Base-by-base conservation (phyloP, 352 stramenopile species). In the Globisporangium cylindrosporum region DNA sequence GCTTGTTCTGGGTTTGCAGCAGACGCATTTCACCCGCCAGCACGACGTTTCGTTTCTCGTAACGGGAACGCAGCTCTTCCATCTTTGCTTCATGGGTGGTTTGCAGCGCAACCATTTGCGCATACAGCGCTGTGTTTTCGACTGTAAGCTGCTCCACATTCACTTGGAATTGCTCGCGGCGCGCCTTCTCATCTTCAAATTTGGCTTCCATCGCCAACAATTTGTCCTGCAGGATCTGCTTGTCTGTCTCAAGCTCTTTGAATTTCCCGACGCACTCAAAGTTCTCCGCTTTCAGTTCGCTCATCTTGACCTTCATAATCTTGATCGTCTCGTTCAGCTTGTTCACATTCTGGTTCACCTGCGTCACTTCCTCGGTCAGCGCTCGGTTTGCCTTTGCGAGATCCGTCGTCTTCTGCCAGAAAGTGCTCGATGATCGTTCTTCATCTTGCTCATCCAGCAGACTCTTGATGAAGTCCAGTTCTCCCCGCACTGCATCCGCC, bases 331-430 rank as follows among this genome's bases (percentile, higher is more conserved):
- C 84, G 62, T 83, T 81, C n/a, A 93, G 62, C 36, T 88, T 90
- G 27, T 80, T 77, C 20, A 89, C 73, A 2, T 74, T 88, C 59
- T 91, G 87, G 62, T 89, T 82, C 0, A 81, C 68, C 27, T 88
- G 75, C 6, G 80, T 80, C 29, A 93, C 72, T 34, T 94, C 84
- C 63, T 94, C 86, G 0, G 83, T 90, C 53, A 95, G 64, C 49
- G 71, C 73, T 7, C 88, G 84, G 53, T 95, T 95, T 61, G 92
- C 77, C 66, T 90, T 91, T 12, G 86, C 85, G 55, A 95, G 68
- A 58, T 95, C 88, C 0, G 88, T 95, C 1, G 88, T 94, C 74
- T 94, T 94, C 65, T 95, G 79, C 88, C 88, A 95, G 59, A 95
- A 95, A 10, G 86, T 87, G 38, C 73, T 91, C 25, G 82, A 90